Conservation (phyloP, 2,329 filamentous ascomycete genomes). For the Bipolaris cookei region DNA sequence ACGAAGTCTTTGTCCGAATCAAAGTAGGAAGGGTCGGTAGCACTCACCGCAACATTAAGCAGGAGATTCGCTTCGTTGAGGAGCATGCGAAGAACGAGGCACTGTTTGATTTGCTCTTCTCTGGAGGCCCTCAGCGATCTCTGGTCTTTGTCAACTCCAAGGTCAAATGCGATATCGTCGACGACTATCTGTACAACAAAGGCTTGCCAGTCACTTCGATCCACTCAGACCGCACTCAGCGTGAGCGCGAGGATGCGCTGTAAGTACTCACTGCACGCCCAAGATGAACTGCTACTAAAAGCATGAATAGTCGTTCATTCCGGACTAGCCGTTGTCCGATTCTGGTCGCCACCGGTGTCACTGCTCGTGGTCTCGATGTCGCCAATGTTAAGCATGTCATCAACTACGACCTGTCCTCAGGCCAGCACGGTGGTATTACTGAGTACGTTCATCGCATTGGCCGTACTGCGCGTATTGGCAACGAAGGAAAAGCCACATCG, state of each 20-base stretch:
- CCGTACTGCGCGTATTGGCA: slow-evolving; percentile 91
- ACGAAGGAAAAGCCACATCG: slow-evolving; percentile 82
- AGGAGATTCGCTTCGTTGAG: slow-evolving; percentile 73
- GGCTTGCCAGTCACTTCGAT: slow-evolving; percentile 85
- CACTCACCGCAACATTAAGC: slow-evolving; percentile 80
- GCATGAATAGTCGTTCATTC: slow-evolving; percentile 69
- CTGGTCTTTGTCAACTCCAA: slow-evolving; percentile 91
- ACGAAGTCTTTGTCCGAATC: slow-evolving; percentile 76
- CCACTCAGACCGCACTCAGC: slow-evolving; percentile 84
- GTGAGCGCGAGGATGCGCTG: slow-evolving; percentile 90
- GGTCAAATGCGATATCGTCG: slow-evolving; percentile 77
- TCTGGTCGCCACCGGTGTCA: slow-evolving; percentile 83
- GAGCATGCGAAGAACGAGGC: slow-evolving; percentile 70
- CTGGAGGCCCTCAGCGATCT: slow-evolving; percentile 74
- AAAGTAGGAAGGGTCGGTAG: slow-evolving; percentile 87
- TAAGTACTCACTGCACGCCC: slow-evolving; percentile 48
- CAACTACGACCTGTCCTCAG: slow-evolving; percentile 85
- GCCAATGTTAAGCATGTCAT: slow-evolving; percentile 87
- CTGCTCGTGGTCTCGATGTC: slow-evolving; percentile 87
- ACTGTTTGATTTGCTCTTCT: slow-evolving; percentile 73
- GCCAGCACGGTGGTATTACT: slow-evolving; percentile 81
- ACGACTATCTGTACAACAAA: slow-evolving; percentile 85
- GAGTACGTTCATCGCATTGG: slow-evolving; percentile 97
- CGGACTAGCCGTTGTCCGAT: slow-evolving; percentile 76
- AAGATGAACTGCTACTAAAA: slow-evolving; percentile 7